phyloP scores from a whole-genome alignment of 208 protist species.

The Blechomonas ayalai region DNA sequence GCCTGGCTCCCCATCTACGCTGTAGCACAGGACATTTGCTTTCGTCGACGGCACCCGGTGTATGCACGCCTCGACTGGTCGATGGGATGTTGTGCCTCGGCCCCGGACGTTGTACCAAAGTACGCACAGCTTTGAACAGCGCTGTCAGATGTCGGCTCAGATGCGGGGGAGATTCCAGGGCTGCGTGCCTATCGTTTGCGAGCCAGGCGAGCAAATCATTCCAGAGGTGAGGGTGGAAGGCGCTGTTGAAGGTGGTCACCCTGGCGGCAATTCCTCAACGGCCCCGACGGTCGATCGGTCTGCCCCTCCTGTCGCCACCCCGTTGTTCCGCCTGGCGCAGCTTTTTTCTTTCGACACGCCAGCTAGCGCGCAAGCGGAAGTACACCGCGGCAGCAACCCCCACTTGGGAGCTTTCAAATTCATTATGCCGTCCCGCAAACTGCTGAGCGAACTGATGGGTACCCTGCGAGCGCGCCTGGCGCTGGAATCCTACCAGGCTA shows the following conservation, averaged over 20 bases:
- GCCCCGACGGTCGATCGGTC: too few relatives aligned
- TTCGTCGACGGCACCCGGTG: too few relatives aligned
- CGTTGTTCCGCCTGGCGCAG: background rate
- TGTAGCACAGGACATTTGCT: too few relatives aligned
- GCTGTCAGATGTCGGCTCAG: constrained; percentile 20
- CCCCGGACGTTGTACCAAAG: constrained; percentile 29
- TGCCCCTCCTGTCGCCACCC: background rate
- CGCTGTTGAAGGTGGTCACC: constrained; percentile 51
- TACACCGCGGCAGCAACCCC: background rate
- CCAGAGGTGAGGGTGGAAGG: constrained; percentile 8
- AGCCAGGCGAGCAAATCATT: constrained; percentile 41
- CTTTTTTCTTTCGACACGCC: too few relatives aligned
- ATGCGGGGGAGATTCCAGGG: constrained; percentile 44
- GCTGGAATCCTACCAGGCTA: constrained; percentile 71
- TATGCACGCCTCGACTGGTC: too few relatives aligned
- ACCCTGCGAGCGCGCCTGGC: constrained; percentile 86
- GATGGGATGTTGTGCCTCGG: background rate
- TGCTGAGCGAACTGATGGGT: constrained; percentile 86
- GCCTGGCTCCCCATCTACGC: background rate
- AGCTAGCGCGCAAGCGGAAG: background rate
- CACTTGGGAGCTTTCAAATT: constrained; percentile 21
- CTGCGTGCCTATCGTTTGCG: constrained; percentile 85
- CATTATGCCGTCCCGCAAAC: constrained; percentile 47
- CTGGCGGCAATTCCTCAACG: too few relatives aligned
- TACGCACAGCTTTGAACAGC: constrained; percentile 39